These are phyloP conservation scores for Zasmidium angulare DNA, from an alignment of 2,329 filamentous ascomycete species.

Conservation along the genomic window DNA sequence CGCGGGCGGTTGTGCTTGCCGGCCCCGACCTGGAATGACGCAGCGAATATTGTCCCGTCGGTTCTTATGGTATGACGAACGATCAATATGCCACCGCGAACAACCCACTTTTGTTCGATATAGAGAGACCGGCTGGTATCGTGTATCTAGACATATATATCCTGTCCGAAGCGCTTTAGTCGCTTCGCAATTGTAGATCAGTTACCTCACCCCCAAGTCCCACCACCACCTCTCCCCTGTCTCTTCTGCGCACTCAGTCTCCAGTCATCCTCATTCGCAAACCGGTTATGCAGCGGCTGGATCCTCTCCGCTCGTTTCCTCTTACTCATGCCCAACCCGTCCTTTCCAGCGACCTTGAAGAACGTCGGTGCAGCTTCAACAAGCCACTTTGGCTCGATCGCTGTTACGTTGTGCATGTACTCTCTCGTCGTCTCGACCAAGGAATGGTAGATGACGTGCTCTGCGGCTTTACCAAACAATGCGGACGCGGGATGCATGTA, in stretches of 20 bases:
- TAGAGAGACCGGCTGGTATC: too few relatives aligned
- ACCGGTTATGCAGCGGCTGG: constrained; percentile 91
- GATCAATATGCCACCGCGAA: too few relatives aligned
- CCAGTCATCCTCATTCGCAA: constrained; percentile 92
- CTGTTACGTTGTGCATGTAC: constrained; percentile 94
- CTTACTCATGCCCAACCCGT: constrained; percentile 70
- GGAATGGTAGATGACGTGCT: constrained; percentile 93
- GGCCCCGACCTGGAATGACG: neutral
- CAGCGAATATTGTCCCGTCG: neutral
- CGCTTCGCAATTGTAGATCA: too few relatives aligned
- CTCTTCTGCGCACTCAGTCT: constrained; percentile 82
- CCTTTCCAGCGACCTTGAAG: constrained; percentile 92
- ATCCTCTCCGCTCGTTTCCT: constrained; percentile 92
- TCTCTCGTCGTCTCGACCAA: constrained; percentile 93
- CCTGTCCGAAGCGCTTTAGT: too few relatives aligned
- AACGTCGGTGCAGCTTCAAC: constrained; percentile 98
- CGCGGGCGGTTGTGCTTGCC: neutral
- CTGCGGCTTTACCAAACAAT: constrained; percentile 90
- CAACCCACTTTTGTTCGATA: too few relatives aligned
- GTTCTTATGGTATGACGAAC: neutral
- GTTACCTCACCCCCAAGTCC: constrained; percentile 92
- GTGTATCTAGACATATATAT: too few relatives aligned
- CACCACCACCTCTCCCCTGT: constrained; percentile 81
- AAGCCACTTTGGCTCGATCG: constrained; percentile 90
- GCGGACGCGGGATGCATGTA: constrained; percentile 91